Evolutionary conservation across 2,329 filamentous ascomycete genomes (phyloP).

Genomic region (Penicillium frequentans): DNA sequence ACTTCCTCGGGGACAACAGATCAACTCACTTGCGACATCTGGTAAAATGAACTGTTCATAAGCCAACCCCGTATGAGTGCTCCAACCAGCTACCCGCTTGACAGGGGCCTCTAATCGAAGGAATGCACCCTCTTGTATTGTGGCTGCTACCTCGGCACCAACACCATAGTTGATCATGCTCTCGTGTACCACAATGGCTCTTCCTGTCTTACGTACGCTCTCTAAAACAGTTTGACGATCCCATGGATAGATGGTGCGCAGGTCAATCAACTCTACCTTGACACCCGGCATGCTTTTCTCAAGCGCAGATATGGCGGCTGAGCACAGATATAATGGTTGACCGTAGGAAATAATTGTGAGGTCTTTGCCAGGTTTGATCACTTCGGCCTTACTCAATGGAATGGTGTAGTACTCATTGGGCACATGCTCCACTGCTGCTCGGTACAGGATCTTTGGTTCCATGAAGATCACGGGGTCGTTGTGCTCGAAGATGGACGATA

Average conservation of each 20-base stretch:
- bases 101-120: slow-evolving; percentile 81
- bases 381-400: slow-evolving; percentile 80
- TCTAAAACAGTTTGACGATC: slow-evolving; percentile 76
- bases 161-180: slow-evolving; percentile 88
- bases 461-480: slow-evolving; percentile 90
- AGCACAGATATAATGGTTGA: slow-evolving; percentile 82
- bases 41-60: slow-evolving; percentile 82
- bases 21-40: slow-evolving; percentile 77
- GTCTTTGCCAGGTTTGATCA: slow-evolving; percentile 76
- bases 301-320: slow-evolving; percentile 71
- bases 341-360: slow-evolving; percentile 87
- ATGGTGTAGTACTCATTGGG: slow-evolving; percentile 78
- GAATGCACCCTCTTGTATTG: slow-evolving; percentile 86
- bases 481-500: slow-evolving; percentile 70
- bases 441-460: slow-evolving; percentile 92
- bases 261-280: slow-evolving; percentile 79
- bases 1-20: neutral
- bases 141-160: slow-evolving; percentile 84
- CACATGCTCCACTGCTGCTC: slow-evolving; percentile 88
- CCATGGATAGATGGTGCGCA: slow-evolving; percentile 90
- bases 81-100: slow-evolving; percentile 83
- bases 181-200: slow-evolving; percentile 87
- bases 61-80: slow-evolving; percentile 74
- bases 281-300: slow-evolving; percentile 70
- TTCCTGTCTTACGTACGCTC: slow-evolving; percentile 83